A percentile compares a stretch with the other conserved stretches of the same genome.
phyloP scores from a whole-genome alignment of 768 basidiomycete genomes.

The Phaffia tasmanica region DNA sequence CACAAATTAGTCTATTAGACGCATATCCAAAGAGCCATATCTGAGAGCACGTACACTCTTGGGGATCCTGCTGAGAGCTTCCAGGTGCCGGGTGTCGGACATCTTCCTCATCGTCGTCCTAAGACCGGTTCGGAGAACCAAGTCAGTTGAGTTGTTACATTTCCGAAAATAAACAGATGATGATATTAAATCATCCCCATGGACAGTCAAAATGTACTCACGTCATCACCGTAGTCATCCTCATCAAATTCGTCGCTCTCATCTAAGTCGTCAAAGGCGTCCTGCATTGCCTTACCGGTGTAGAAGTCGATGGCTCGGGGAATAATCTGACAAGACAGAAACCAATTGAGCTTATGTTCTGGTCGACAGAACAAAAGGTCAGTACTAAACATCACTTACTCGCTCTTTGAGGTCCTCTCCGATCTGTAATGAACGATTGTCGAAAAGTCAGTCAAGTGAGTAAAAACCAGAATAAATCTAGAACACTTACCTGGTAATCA shows the following conservation, averaged over 20 bases:
- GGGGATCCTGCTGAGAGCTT: constrained; percentile 10
- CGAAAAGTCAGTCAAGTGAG: too few relatives aligned
- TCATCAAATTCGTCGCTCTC: constrained; percentile 9
- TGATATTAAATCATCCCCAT: background rate
- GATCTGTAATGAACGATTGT: background rate
- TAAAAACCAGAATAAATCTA: constrained; percentile 48
- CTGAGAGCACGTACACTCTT: constrained; percentile 14
- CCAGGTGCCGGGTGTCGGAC: constrained; percentile 8
- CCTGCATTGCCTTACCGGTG: constrained; percentile 87
- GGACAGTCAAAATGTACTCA: constrained; percentile 1
- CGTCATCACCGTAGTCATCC: constrained; percentile 1
- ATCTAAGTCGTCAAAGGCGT: constrained; percentile 34
- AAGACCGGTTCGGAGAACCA: background rate
- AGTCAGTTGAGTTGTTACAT: too few relatives aligned
- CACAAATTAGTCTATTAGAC: background rate
- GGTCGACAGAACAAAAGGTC: background rate
- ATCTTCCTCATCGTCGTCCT: constrained; percentile 19
- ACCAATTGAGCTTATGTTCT: background rate
- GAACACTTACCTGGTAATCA: constrained; percentile 57
- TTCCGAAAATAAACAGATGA: too few relatives aligned
- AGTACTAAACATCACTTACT: constrained; percentile 36
- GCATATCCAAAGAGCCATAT: too few relatives aligned
- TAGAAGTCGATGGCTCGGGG: constrained; percentile 95
- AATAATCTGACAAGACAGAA: constrained; percentile 54
- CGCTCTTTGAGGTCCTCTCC: constrained; percentile 89